Evolutionary conservation across 305 asterid genomes (phyloP), one percentile per base, ranked within the genome.

Genomic region (Fraxinus nigra): DNA sequence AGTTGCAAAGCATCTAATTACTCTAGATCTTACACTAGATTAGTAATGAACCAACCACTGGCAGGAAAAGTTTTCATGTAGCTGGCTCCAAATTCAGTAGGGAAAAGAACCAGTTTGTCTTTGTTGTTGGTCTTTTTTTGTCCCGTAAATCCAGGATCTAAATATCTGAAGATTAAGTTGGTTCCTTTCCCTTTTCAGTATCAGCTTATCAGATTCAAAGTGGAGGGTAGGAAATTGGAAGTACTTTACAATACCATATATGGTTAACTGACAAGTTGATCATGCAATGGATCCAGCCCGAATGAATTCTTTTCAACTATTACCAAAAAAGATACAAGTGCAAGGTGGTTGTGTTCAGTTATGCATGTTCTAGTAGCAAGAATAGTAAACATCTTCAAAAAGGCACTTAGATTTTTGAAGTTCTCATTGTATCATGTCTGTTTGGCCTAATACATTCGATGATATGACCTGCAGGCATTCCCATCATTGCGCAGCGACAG

Each of bases 401-500:
- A 51, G 22, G 61, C 61, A 51, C 28, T 59, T 59, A 59, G 3
- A 59, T n/a, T 9, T 59, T 20, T n/a, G 28, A 59, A 59, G 69
- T 20, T 59, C 69, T 20, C 69, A 59, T 18, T 59, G 26, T 59
- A 7, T 56, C n/a, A 18, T 56, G 10, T 59, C 28, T 59, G 26
- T 20, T 59, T 78, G 69, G 79, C 22, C 43, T 78, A 37, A 74
- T 37, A 56, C 77, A 4, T 77, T 59, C 35, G 33, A 72, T 32
- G 34, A 24, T 77, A 73, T 72, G n/a, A 16, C 30, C 22, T 83
- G 81, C 70, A 94, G 98, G 98, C 98, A 22, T 94, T 96, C 86
- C 95, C 98, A n/a, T 88, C 93, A 16, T 59, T 92, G 78, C 93
- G 98, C 8, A 80, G 80, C 5, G 98, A 96, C 87, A 91, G 88